Base-by-base conservation (phyloP, 495 filamentous ascomycete species). In the Xylaria sp. region DNA sequence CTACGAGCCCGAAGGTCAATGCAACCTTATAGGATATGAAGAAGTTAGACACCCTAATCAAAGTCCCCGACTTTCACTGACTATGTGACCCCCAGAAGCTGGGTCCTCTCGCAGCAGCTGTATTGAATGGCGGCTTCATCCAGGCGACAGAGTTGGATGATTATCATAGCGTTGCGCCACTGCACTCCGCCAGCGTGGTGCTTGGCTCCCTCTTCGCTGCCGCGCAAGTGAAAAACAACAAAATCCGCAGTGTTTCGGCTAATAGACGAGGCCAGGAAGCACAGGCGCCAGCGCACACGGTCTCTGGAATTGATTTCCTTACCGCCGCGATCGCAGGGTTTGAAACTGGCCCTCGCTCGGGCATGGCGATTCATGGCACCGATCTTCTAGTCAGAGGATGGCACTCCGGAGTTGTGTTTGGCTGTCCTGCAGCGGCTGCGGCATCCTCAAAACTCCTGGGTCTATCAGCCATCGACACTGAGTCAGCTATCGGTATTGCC, bases 321-420 rank as follows among this genome's bases (percentile, higher is more conserved):
- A 72, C 85, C 11, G 74, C 82, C 17, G 74, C 76, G 4, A 73
- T 85, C 50, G 75, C 76, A 6, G 84, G 83, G 0, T 82, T 78
- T 46, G 81, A 86, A 67, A 73, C 77, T 14, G 81, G 81, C 6
- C 82, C 84, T 8, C 76, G 84, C 17, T 76, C 79, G n/a, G 84
- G 84, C 9, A 71, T 75, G 19, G 83, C 72, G 19, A 74, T 87
- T 5, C 71, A 82, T 55, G 83, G 81, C 1, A 50, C 64, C 11
- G 73, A 86, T 58, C 74, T 85, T 37, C 77, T 86, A 6, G 73
- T 75, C 2, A 76, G 69, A 24, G 82, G 84, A 35, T 86, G 82
- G 83, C 82, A 86, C 69, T 82, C 77, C 3, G 84, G 85, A 1
- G 74, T 83, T 29, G 75, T 85, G 6, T 86, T 86, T 63, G 83